These are phyloP conservation scores for Paraconiothyrium sp. DNA, from an alignment of 2,329 filamentous ascomycete species.

Conservation along the genomic window DNA sequence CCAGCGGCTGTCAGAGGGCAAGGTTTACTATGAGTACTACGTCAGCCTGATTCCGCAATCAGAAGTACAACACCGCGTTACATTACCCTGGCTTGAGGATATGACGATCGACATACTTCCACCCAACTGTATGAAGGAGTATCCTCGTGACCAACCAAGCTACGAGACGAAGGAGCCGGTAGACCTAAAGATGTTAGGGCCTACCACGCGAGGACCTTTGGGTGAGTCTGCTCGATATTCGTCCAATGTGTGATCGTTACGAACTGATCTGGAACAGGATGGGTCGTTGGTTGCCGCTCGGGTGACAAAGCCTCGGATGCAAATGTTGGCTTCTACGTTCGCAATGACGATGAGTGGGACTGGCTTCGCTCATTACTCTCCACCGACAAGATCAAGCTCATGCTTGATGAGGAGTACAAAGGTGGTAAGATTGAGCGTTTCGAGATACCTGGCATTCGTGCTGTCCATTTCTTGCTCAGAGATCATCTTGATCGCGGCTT, in stretches of 20 bases:
- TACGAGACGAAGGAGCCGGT: conserved; percentile 38
- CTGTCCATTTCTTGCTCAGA: conserved; percentile 54
- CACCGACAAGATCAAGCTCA: conserved; percentile 30
- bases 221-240: conserved; percentile 25
- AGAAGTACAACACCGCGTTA: conserved; percentile 31
- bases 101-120: conserved; percentile 22
- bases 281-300: conserved; percentile 33
- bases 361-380: conserved; percentile 37
- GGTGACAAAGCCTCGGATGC: conserved; percentile 39
- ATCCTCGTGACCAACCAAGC: conserved; percentile 27
- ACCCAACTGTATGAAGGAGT: conserved; percentile 19
- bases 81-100: conserved; percentile 32
- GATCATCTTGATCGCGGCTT: conserved; percentile 57
- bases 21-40: conserved; percentile 50
- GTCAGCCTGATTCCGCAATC: conserved; percentile 43
- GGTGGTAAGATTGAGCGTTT: conserved; percentile 41
- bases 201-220: conserved; percentile 45
- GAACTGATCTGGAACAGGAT: conserved; percentile 13
- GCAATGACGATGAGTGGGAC: conserved; percentile 38
- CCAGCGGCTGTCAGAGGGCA: conserved; percentile 28
- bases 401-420: conserved; percentile 31
- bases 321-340: conserved; percentile 40
- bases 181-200: conserved; percentile 40
- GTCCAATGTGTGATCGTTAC: background rate
- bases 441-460: conserved; percentile 44